Evolutionary conservation across 805 yeast genomes (phyloP).

Genomic region (Saturnispora galanensis): DNA sequence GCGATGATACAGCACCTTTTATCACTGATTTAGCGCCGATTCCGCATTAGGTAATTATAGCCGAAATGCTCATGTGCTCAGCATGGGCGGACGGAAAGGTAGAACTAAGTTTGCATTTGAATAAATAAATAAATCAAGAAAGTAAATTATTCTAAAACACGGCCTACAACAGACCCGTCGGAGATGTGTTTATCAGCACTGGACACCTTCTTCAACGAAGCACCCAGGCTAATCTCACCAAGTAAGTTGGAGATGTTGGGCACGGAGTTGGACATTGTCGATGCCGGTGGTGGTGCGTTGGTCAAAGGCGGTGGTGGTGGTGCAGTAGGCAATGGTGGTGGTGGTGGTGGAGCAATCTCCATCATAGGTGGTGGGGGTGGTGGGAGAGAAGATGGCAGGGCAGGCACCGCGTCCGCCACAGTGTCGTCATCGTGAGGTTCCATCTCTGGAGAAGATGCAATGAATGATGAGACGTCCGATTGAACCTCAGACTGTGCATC

Average conservation of each 20-base stretch:
- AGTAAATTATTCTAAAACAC: slow-evolving; percentile 27
- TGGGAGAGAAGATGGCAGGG: slow-evolving; percentile 8
- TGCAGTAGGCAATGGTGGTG: slow-evolving; percentile 23
- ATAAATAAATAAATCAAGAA: background rate
- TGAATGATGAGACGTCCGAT: slow-evolving; percentile 14
- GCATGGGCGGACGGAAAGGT: background rate
- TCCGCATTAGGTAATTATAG: background rate
- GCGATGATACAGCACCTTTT: background rate
- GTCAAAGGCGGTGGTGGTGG: slow-evolving; percentile 24
- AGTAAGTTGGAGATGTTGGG: slow-evolving; percentile 32
- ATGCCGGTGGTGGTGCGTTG: too few relatives aligned
- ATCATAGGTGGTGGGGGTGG: slow-evolving; percentile 30
- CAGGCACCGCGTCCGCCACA: slow-evolving; percentile 6
- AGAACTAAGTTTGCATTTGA: slow-evolving; percentile 7
- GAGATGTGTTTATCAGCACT: slow-evolving; percentile 37
- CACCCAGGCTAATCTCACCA: slow-evolving; percentile 50
- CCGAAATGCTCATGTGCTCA: background rate
- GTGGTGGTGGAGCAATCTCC: slow-evolving; percentile 18
- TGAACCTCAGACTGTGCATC: slow-evolving; percentile 15
- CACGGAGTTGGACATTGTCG: slow-evolving; percentile 19
- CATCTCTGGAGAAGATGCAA: slow-evolving; percentile 20
- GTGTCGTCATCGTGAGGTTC: slow-evolving; percentile 13
- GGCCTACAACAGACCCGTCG: slow-evolving; percentile 40
- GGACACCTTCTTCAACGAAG: slow-evolving; percentile 39
- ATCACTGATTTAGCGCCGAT: background rate